Evolutionary conservation across 108 stramenopile genomes (phyloP).

Genomic region (Nannochloropsis salina): DNA sequence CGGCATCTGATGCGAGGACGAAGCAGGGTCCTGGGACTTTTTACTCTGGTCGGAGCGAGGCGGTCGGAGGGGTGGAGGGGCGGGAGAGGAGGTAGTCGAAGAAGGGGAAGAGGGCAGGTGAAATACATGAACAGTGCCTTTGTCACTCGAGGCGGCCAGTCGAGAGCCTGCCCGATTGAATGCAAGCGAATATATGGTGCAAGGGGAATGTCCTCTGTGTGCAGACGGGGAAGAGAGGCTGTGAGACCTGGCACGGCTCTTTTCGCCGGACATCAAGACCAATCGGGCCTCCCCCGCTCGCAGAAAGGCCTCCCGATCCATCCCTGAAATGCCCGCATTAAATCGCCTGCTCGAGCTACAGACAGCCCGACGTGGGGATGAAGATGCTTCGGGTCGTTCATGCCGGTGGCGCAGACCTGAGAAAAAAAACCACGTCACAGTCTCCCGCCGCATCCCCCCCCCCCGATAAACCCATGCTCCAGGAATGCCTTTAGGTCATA

Average conservation of each 20-base stretch:
- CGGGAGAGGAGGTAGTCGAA: neutral
- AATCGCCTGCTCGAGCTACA: neutral
- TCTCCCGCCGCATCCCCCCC: too few relatives aligned
- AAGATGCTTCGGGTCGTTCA: too few relatives aligned
- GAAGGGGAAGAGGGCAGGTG: constrained; percentile 24
- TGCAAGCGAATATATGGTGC: constrained; percentile 54
- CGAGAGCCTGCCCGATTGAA: constrained; percentile 51
- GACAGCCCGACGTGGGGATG: neutral
- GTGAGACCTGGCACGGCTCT: constrained; percentile 38
- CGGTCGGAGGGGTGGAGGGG: neutral
- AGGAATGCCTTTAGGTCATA: too few relatives aligned
- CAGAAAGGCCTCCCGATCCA: neutral
- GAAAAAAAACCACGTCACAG: too few relatives aligned
- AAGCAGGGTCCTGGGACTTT: neutral
- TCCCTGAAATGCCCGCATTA: too few relatives aligned
- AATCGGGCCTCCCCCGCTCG: neutral
- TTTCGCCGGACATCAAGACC: neutral
- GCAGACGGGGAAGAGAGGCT: too few relatives aligned
- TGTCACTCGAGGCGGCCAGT: constrained; percentile 54
- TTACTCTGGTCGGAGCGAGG: neutral
- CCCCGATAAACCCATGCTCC: too few relatives aligned
- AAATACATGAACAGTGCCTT: constrained; percentile 55
- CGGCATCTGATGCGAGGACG: neutral
- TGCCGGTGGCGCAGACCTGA: too few relatives aligned
- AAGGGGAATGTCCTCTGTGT: constrained; percentile 47